A percentile compares a stretch with the other conserved stretches of the same genome.
Conservation (phyloP, 495 filamentous ascomycete species). For the Aspergillus ellipticus region DNA sequence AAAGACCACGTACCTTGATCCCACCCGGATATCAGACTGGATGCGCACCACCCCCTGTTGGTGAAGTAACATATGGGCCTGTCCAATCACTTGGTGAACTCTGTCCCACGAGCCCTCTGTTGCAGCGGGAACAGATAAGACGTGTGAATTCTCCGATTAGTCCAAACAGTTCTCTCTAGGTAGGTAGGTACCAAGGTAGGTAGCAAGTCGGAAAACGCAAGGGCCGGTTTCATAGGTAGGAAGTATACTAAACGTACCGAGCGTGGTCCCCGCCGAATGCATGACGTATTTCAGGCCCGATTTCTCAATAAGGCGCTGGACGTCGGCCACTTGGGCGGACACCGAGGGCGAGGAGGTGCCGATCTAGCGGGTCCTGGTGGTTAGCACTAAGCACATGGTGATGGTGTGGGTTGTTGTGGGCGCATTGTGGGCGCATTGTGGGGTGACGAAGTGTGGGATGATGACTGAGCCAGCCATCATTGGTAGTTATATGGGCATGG, state of each 20-base stretch:
- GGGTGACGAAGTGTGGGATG: background rate
- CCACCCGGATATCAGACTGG: constrained; percentile 85
- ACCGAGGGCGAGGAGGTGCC: constrained; percentile 81
- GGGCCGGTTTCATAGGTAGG: too few species aligned
- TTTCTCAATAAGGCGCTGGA: constrained; percentile 78
- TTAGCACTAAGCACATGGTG: background rate
- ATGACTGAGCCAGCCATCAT: background rate
- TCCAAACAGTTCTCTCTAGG: too few species aligned
- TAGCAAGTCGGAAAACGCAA: too few species aligned
- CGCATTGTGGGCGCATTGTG: background rate
- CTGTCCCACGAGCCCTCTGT: constrained; percentile 88
- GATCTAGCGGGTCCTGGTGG: constrained; percentile 46
- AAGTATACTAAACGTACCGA: constrained; percentile 59
- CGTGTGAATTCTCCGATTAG: too few species aligned
- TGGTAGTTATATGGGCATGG: background rate
- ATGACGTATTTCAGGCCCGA: constrained; percentile 79
- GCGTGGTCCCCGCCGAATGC: constrained; percentile 89
- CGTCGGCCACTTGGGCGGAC: constrained; percentile 79
- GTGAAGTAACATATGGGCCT: constrained; percentile 83
- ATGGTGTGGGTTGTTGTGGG: constrained; percentile 22
- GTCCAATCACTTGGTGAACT: constrained; percentile 84
- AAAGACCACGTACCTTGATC: constrained; percentile 60
- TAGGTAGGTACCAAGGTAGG: too few species aligned
- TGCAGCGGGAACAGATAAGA: background rate
- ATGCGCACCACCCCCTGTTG: constrained; percentile 74